These are phyloP conservation scores for Ramaria sp. DNA, from an alignment of 768 basidiomycete species.

Conservation along the genomic window DNA sequence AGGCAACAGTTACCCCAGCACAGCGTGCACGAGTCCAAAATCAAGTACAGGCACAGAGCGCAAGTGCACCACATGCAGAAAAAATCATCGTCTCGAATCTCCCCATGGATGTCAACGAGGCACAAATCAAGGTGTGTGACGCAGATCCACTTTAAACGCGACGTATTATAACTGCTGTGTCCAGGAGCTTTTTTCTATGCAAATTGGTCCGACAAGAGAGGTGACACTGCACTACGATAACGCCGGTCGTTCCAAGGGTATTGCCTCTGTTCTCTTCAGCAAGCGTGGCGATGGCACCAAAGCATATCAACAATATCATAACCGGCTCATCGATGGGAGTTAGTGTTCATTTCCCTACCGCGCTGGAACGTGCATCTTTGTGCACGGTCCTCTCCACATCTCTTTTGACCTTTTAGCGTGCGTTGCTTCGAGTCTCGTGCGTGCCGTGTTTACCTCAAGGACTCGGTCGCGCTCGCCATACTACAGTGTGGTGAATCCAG, in stretches of 20 bases:
- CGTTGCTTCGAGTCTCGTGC: constrained; percentile 4
- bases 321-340: constrained; percentile 99
- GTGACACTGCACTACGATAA: constrained; percentile 81
- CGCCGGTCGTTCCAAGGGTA: constrained; percentile 80
- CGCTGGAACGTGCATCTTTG: constrained; percentile 11
- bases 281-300: constrained; percentile 83
- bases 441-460: background rate
- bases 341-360: constrained; percentile 63
- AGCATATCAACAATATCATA: constrained; percentile 93
- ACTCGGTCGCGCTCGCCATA: background rate
- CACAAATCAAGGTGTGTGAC: constrained; percentile 74
- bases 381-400: background rate
- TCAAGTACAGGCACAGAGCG: constrained; percentile 26
- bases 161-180: background rate
- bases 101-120: constrained; percentile 85
- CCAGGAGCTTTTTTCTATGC: constrained; percentile 87
- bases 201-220: constrained; percentile 78
- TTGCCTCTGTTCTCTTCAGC: constrained; percentile 78
- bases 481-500: background rate
- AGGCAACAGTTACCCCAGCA: constrained; percentile 32
- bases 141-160: background rate
- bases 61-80: constrained; percentile 36
- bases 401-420: constrained; percentile 3
- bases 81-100: constrained; percentile 97
- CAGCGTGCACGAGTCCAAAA: constrained; percentile 35